Conservation (phyloP, 1,139 yeast genomes). For the Sugiyamaella sp. region DNA sequence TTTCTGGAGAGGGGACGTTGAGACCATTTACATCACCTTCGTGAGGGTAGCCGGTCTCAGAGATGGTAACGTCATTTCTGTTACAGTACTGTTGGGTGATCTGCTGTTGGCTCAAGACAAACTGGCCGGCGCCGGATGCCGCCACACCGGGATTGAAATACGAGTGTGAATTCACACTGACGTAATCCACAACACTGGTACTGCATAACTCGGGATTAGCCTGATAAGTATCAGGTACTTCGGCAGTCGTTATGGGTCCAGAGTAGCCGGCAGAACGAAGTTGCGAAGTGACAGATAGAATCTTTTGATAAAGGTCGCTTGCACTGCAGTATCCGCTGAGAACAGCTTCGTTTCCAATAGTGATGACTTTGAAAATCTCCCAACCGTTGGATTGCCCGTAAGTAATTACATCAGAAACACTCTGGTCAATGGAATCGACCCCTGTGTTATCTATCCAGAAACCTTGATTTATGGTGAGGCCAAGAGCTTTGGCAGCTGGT, state of each 20-base stretch:
- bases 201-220: slow-evolving; percentile 69
- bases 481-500: slow-evolving; percentile 62
- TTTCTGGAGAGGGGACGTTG: slow-evolving; percentile 68
- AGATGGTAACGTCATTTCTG: slow-evolving; percentile 50
- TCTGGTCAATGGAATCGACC: slow-evolving; percentile 64
- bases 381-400: slow-evolving; percentile 54
- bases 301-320: slow-evolving; percentile 61
- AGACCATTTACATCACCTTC: slow-evolving; percentile 69
- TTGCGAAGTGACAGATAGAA: slow-evolving; percentile 59
- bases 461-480: slow-evolving; percentile 80
- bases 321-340: slow-evolving; percentile 62
- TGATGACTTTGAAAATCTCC: slow-evolving; percentile 70
- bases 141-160: slow-evolving; percentile 67
- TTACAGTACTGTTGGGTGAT: slow-evolving; percentile 51
- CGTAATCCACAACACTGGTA: slow-evolving; percentile 66
- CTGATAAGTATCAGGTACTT: slow-evolving; percentile 78
- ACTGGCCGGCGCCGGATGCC: slow-evolving; percentile 74
- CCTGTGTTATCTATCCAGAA: slow-evolving; percentile 72
- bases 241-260: slow-evolving; percentile 82
- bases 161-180: slow-evolving; percentile 85
- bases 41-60: slow-evolving; percentile 92
- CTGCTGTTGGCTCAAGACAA: slow-evolving; percentile 62
- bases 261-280: slow-evolving; percentile 69
- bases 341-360: slow-evolving; percentile 88
- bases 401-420: slow-evolving; percentile 56